These are phyloP conservation scores for Oxytropis ochrocephala DNA, from an alignment of 306 rosid species.

Conservation along the genomic window DNA sequence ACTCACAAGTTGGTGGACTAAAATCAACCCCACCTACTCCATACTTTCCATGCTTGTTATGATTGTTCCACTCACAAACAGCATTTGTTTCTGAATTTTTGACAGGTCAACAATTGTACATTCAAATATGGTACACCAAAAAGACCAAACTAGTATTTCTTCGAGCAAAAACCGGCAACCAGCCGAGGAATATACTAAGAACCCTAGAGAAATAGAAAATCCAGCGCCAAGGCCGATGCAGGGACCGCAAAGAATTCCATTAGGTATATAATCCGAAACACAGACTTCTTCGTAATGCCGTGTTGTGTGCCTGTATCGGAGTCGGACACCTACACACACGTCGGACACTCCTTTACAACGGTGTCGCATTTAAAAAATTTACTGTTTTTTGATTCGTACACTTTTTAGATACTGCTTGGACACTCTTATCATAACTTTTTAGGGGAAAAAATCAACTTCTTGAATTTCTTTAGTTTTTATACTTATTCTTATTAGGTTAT, in stretches of 20 bases:
- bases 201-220: slow-evolving; percentile 46
- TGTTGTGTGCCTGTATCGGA: too few species aligned
- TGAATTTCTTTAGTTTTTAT: too few species aligned
- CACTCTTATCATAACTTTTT: too few species aligned
- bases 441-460: too few species aligned
- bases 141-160: slow-evolving; percentile 47
- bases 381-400: too few species aligned
- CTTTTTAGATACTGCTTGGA: too few species aligned
- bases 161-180: slow-evolving; percentile 43
- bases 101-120: slow-evolving; percentile 86
- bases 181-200: slow-evolving; percentile 44
- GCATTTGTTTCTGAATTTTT: slow-evolving; percentile 8
- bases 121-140: slow-evolving; percentile 54
- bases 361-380: too few species aligned
- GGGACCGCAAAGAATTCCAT: slow-evolving; percentile 55
- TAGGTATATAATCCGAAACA: slow-evolving; percentile 35
- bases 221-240: slow-evolving; percentile 53
- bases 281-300: too few species aligned
- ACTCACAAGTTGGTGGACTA: neutral
- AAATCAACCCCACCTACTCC: slow-evolving; percentile 7
- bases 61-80: neutral
- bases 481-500: too few species aligned
- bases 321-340: too few species aligned
- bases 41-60: neutral
- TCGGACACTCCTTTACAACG: too few species aligned